Evolutionary conservation across 2,329 filamentous ascomycete species (phyloP).

Genomic region (Alternaria gaisen): DNA sequence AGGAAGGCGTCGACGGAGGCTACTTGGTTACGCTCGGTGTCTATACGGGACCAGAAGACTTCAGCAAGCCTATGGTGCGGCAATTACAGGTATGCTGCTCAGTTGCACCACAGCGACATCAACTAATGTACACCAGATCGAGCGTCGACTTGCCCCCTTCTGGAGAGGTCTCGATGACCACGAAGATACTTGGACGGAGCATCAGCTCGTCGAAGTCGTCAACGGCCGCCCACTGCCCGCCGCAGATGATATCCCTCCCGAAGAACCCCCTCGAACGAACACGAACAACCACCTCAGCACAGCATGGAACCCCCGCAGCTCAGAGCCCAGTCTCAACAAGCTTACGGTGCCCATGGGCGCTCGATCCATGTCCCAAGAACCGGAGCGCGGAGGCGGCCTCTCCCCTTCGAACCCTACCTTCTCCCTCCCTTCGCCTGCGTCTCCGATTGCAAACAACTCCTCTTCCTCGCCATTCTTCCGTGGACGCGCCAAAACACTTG

Average conservation of each 20-base stretch:
- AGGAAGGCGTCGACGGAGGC: conserved; percentile 93
- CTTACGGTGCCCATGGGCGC: conserved; percentile 82
- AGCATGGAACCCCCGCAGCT: conserved; percentile 57
- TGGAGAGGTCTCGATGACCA: conserved; percentile 95
- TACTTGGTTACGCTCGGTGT: conserved; percentile 93
- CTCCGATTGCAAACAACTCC: conserved; percentile 55
- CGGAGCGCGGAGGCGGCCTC: conserved; percentile 69
- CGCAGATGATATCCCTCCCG: conserved; percentile 81
- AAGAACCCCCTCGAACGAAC: conserved; percentile 63
- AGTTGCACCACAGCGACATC: conserved; percentile 9
- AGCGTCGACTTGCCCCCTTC: conserved; percentile 90
- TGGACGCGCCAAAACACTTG: conserved; percentile 86
- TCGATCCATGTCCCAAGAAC: conserved; percentile 80
- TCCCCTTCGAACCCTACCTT: conserved; percentile 71
- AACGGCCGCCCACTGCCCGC: conserved; percentile 84
- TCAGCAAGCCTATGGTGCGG: conserved; percentile 85
- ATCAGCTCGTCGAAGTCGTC: conserved; percentile 91
- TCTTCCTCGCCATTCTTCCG: conserved; percentile 70
- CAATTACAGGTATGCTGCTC: conserved; percentile 79
- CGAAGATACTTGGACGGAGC: conserved; percentile 87
- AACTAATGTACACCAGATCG: conserved; percentile 70
- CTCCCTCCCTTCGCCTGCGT: conserved; percentile 66
- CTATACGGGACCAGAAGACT: conserved; percentile 92
- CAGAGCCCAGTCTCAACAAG: conserved; percentile 71
- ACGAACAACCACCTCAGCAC: conserved; percentile 44